A percentile compares a stretch with the other conserved stretches of the same genome.
Evolutionary conservation across 2,329 filamentous ascomycete species (phyloP).

Genomic region (Xylariaceae sp.): DNA sequence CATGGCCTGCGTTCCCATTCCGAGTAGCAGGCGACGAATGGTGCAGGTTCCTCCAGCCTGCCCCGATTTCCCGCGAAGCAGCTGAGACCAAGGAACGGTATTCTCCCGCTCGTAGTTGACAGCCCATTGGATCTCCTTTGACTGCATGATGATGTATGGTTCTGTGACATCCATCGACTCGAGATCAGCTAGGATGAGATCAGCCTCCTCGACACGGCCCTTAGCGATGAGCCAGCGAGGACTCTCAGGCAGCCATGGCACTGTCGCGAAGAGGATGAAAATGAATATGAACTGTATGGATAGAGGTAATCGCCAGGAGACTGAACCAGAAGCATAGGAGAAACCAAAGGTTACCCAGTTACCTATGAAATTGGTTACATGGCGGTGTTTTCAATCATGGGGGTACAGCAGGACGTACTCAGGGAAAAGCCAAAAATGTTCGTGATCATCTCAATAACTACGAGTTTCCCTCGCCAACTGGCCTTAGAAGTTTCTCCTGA

Average conservation of each 20-base stretch:
- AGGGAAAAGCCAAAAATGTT: conserved; percentile 32
- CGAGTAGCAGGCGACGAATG: neutral
- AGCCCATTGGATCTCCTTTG: neutral
- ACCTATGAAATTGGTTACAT: conserved; percentile 12
- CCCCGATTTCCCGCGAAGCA: neutral
- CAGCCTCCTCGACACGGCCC: conserved; percentile 1
- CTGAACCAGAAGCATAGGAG: conserved; percentile 32
- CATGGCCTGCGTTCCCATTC: neutral
- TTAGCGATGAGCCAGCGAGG: conserved; percentile 25
- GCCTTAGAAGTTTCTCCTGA: conserved; percentile 36
- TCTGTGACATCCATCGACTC: conserved; percentile 12
- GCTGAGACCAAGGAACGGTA: neutral
- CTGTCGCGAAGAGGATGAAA: conserved; percentile 25
- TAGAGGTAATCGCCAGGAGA: conserved; percentile 43
- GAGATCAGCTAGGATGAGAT: neutral
- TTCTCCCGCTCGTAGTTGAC: neutral
- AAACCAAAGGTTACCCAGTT: conserved; percentile 41
- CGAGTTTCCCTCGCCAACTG: conserved; percentile 30
- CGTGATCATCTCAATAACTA: conserved; percentile 31
- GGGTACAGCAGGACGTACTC: conserved; percentile 5
- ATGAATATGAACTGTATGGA: conserved; percentile 45
- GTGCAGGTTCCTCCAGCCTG: neutral
- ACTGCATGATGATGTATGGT: neutral
- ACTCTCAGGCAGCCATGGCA: conserved; percentile 33
- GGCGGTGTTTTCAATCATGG: neutral